These are phyloP conservation scores for Neophaeococcomyces mojaviensis DNA, from an alignment of 2,329 filamentous ascomycete genomes.

Conservation along the genomic window DNA sequence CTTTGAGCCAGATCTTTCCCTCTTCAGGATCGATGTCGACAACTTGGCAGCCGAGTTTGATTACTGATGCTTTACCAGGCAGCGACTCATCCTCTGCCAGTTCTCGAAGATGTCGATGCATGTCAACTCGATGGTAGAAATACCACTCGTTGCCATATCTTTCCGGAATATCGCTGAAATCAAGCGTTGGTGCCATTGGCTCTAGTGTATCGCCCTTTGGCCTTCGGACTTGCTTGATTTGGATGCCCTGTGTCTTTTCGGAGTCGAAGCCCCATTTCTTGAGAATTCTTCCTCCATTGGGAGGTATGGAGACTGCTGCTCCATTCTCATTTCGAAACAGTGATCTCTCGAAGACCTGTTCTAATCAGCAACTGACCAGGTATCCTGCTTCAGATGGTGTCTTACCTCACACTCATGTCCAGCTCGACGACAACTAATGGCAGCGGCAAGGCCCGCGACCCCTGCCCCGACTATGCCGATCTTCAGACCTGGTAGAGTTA, in stretches of 20 bases:
- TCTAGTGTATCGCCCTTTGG: conserved; percentile 23
- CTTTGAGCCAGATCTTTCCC: conserved; percentile 25
- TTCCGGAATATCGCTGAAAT: conserved; percentile 17
- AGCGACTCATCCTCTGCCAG: conserved; percentile 23
- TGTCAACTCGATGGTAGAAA: conserved; percentile 35
- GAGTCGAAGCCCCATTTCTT: conserved; percentile 25
- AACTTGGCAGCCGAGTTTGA: conserved; percentile 25
- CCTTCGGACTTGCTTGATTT: conserved; percentile 21
- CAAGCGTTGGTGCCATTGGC: conserved; percentile 21
- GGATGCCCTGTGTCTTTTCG: conserved; percentile 20
- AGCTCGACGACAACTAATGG: conserved; percentile 28
- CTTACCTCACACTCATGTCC: conserved; percentile 29
- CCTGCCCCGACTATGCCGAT: conserved; percentile 28
- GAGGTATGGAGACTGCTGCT: conserved; percentile 28
- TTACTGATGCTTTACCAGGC: conserved; percentile 16
- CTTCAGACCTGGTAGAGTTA: conserved; percentile 9
- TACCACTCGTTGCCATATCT: conserved; percentile 24
- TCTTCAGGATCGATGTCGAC: conserved; percentile 22
- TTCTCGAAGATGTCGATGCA: conserved; percentile 32
- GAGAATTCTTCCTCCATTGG: conserved; percentile 27
- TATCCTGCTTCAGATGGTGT: neutral
- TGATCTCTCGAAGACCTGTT: conserved; percentile 29
- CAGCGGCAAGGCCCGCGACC: conserved; percentile 28
- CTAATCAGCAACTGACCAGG: neutral
- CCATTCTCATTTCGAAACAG: conserved; percentile 29